These are phyloP conservation scores for Nannochloropsis gaditana DNA, from an alignment of 108 stramenopile genomes.

Conservation along the genomic window DNA sequence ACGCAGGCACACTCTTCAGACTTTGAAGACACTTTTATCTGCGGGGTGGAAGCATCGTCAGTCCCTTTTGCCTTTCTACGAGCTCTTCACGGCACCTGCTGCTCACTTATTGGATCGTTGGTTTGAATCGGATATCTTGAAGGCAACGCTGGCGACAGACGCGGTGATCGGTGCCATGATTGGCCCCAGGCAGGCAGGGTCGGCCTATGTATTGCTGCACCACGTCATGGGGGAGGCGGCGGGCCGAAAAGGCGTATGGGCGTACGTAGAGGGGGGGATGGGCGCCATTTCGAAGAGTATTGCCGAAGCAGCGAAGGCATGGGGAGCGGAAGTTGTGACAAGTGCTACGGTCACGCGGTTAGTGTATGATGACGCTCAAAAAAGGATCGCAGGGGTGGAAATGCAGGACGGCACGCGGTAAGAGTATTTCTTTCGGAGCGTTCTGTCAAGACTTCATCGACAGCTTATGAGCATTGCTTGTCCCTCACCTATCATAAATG, in stretches of 20 bases:
- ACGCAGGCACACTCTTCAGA: neutral
- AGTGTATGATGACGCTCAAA: neutral
- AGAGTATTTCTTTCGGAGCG: neutral
- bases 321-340: constrained; percentile 27
- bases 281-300: constrained; percentile 43
- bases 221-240: constrained; percentile 52
- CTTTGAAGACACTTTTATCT: neutral
- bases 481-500: neutral
- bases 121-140: constrained; percentile 53
- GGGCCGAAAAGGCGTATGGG: constrained; percentile 42
- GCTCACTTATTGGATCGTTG: constrained; percentile 40
- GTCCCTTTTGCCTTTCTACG: constrained; percentile 25
- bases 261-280: constrained; percentile 50
- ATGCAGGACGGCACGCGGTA: neutral
- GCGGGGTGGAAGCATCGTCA: neutral
- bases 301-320: constrained; percentile 21
- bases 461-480: neutral
- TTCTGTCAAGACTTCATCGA: neutral
- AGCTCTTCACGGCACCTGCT: constrained; percentile 48
- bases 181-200: constrained; percentile 28
- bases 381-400: neutral
- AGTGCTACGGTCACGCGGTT: constrained; percentile 24
- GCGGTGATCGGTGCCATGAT: constrained; percentile 49
- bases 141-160: constrained; percentile 55
- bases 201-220: constrained; percentile 54